phyloP scores from a whole-genome alignment of 805 yeast genomes.

The Myxozyma udenii region DNA sequence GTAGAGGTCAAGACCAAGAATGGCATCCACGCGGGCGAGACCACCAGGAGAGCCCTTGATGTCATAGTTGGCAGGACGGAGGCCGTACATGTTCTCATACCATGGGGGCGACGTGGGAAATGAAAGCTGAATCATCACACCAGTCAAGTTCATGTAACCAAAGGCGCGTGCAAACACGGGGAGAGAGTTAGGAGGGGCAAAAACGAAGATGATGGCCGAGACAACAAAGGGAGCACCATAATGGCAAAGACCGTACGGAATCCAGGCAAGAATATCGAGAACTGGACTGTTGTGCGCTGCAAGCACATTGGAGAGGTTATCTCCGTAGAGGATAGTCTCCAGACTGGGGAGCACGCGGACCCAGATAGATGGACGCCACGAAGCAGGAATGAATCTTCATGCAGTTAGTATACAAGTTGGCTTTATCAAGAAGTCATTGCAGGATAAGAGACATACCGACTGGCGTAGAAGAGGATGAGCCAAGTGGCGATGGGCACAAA shows the following conservation, averaged over 20 bases:
- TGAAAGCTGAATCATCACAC: conserved; percentile 74
- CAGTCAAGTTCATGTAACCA: conserved; percentile 88
- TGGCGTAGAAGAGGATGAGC: conserved; percentile 77
- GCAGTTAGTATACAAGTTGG: background rate
- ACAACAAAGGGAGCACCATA: conserved; percentile 87
- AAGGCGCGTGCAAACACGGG: conserved; percentile 87
- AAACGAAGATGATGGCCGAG: conserved; percentile 71
- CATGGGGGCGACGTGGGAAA: conserved; percentile 98
- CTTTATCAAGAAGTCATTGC: background rate
- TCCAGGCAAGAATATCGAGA: conserved; percentile 86
- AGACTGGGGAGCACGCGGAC: conserved; percentile 87
- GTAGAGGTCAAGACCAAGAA: conserved; percentile 78
- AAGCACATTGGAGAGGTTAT: conserved; percentile 73
- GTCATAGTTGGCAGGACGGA: conserved; percentile 83
- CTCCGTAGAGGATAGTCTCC: conserved; percentile 90
- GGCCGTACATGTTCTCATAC: conserved; percentile 75
- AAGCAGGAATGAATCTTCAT: conserved; percentile 60
- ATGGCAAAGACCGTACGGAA: conserved; percentile 90
- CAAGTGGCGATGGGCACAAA: conserved; percentile 83
- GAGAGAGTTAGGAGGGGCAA: conserved; percentile 86
- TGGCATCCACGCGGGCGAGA: conserved; percentile 73
- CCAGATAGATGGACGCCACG: conserved; percentile 80
- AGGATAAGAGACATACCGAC: conserved; percentile 35
- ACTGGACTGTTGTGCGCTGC: conserved; percentile 65
- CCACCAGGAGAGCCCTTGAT: conserved; percentile 98